Evolutionary conservation across 148 eudicot species (phyloP).

Genomic region (Pouteria glomerata): DNA sequence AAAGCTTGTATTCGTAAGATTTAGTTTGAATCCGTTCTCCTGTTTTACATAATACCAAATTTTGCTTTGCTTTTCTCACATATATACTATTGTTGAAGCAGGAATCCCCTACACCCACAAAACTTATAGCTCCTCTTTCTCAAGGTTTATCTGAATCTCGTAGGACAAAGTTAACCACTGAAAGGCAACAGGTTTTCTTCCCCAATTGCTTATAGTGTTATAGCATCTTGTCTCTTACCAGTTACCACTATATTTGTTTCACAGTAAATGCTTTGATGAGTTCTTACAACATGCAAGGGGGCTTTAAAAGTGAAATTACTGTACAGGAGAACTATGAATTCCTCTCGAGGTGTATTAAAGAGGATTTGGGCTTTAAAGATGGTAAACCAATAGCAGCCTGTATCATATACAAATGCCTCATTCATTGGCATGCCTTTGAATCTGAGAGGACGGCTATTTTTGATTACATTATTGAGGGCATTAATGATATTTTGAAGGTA

Average conservation of each 20-base stretch:
- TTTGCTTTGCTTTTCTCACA: constrained; percentile 6
- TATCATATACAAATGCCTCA: constrained; percentile 84
- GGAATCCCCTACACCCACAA: constrained; percentile 92
- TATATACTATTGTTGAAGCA: constrained; percentile 20
- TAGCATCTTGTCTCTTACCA: not conserved
- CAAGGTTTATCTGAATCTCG: constrained; percentile 77
- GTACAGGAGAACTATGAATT: constrained; percentile 77
- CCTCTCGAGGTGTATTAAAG: constrained; percentile 82
- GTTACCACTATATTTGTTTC: not conserved
- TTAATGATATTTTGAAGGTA: constrained; percentile 80
- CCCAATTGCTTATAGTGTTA: not conserved
- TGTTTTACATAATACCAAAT: not conserved
- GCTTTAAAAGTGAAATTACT: constrained; percentile 13
- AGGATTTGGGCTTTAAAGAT: constrained; percentile 87
- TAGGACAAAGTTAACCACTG: constrained; percentile 61
- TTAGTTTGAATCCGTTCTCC: not conserved
- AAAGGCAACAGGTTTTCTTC: constrained; percentile 69
- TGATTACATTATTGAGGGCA: constrained; percentile 80
- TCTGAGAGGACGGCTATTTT: constrained; percentile 95
- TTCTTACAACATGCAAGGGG: not conserved
- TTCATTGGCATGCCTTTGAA: constrained; percentile 94
- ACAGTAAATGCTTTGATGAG: constrained; percentile 5
- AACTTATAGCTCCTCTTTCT: constrained; percentile 38
- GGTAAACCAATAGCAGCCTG: constrained; percentile 94
- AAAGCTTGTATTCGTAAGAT: constrained; percentile 66